Evolutionary conservation across 495 filamentous ascomycete genomes (phyloP).

Genomic region (Chaetomidium leptoderma): DNA sequence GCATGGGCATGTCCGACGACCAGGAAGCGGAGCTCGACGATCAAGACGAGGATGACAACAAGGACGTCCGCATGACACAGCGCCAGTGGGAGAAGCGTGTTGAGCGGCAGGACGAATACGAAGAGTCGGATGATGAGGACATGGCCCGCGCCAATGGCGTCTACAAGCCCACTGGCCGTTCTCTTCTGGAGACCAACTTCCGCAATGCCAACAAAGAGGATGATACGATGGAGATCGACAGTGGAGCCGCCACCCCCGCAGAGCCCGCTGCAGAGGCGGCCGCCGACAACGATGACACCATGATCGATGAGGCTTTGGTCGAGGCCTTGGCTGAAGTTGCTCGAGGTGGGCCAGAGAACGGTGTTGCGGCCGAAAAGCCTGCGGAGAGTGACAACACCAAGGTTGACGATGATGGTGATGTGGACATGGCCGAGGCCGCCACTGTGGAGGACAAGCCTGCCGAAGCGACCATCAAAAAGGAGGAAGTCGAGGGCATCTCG

Average conservation of each 20-base stretch:
- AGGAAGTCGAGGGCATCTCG: slow-evolving; percentile 27
- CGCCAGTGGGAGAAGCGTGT: slow-evolving; percentile 78
- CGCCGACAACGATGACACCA: slow-evolving; percentile 51
- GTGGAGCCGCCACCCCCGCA: slow-evolving; percentile 49
- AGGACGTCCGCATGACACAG: slow-evolving; percentile 77
- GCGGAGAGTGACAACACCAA: slow-evolving; percentile 12
- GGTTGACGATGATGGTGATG: slow-evolving; percentile 35
- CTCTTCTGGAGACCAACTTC: slow-evolving; percentile 64
- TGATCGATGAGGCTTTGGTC: slow-evolving; percentile 57
- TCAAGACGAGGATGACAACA: slow-evolving; percentile 83
- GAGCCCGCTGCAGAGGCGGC: slow-evolving; percentile 47
- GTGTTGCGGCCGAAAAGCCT: slow-evolving; percentile 8
- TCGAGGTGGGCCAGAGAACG: slow-evolving; percentile 9
- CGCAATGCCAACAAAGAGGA: slow-evolving; percentile 65
- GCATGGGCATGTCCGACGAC: slow-evolving; percentile 69
- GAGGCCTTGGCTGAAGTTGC: slow-evolving; percentile 9
- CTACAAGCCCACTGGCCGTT: slow-evolving; percentile 55
- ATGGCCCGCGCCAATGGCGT: slow-evolving; percentile 70
- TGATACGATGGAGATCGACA: slow-evolving; percentile 53
- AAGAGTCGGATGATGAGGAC: slow-evolving; percentile 86
- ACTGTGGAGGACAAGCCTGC: slow-evolving; percentile 19
- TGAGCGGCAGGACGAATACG: slow-evolving; percentile 70
- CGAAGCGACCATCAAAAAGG: slow-evolving; percentile 32
- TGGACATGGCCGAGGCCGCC: slow-evolving; percentile 33
- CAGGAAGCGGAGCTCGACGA: slow-evolving; percentile 86